A percentile compares a stretch with the other conserved stretches of the same genome.
Evolutionary conservation across 1,284 basidiomycete species (phyloP).

Genomic region (Agroathelia rolfsii): DNA sequence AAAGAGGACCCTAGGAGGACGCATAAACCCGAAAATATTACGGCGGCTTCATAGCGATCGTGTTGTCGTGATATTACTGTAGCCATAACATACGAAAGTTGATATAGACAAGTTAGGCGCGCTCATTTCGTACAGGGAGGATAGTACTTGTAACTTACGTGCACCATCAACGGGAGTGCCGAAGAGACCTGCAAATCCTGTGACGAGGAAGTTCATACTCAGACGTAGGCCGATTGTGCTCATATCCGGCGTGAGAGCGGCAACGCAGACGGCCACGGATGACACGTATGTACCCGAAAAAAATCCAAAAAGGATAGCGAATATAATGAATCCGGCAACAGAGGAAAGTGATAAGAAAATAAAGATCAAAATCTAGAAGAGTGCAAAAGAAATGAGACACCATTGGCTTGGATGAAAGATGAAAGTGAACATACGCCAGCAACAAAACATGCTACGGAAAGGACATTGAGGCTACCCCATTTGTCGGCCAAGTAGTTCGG

Average conservation of each 20-base stretch:
- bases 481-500: constrained; percentile 25
- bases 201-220: constrained; percentile 27
- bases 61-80: too few relatives aligned
- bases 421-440: constrained; percentile 1
- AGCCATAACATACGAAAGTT: too few relatives aligned
- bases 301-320: constrained; percentile 39
- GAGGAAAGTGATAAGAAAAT: too few relatives aligned
- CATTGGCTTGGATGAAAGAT: constrained; percentile 19
- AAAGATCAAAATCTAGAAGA: constrained; percentile 17
- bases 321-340: constrained; percentile 29
- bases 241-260: constrained; percentile 29
- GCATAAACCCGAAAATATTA: too few relatives aligned
- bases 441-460: constrained; percentile 22
- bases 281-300: constrained; percentile 28
- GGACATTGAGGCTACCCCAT: constrained; percentile 32
- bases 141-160: too few relatives aligned
- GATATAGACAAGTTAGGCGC: too few relatives aligned
- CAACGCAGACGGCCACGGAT: constrained; percentile 29
- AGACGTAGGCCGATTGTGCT: constrained; percentile 35
- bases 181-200: constrained; percentile 32
- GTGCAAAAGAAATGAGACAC: constrained; percentile 23
- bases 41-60: too few relatives aligned
- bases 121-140: too few relatives aligned
- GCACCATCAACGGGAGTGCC: constrained; percentile 39
- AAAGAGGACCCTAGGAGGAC: too few relatives aligned